These are phyloP conservation scores for Colletotrichum sp. DNA, from an alignment of 2,329 filamentous ascomycete genomes.

Conservation along the genomic window DNA sequence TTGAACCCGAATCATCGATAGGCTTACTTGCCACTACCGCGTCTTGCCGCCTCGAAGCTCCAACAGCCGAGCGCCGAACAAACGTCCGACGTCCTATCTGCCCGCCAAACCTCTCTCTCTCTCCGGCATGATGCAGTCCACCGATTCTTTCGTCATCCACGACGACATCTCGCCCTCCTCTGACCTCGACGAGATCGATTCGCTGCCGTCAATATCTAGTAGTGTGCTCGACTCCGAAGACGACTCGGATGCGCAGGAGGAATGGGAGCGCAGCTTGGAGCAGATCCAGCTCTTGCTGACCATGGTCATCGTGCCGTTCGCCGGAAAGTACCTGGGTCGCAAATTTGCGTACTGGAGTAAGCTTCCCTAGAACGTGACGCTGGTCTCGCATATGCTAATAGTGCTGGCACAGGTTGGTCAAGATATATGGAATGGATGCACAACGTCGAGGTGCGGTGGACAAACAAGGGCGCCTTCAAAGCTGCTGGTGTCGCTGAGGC, in stretches of 20 bases:
- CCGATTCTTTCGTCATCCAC: constrained; percentile 58
- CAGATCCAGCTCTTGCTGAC: constrained; percentile 92
- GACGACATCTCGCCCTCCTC: constrained; percentile 47
- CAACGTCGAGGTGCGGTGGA: constrained; percentile 72
- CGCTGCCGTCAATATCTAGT: constrained; percentile 65
- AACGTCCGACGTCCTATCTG: neutral
- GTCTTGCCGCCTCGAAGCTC: neutral
- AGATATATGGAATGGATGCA: constrained; percentile 96
- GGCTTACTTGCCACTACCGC: neutral
- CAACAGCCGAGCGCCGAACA: constrained; percentile 9
- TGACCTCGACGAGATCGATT: constrained; percentile 66
- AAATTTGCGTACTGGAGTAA: constrained; percentile 97
- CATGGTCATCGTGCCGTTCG: constrained; percentile 92
- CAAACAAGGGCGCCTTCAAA: constrained; percentile 68
- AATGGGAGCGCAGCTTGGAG: constrained; percentile 94
- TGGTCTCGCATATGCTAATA: neutral
- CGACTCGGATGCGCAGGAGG: constrained; percentile 85
- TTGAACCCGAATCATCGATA: neutral
- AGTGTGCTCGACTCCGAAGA: constrained; percentile 56
- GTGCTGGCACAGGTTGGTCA: constrained; percentile 74
- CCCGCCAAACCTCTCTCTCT: constrained; percentile 28
- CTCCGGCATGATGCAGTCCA: constrained; percentile 35
- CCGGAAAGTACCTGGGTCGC: constrained; percentile 92
- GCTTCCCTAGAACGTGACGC: constrained; percentile 30
- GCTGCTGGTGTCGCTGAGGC: constrained; percentile 68